Evolutionary conservation across 1,139 yeast species (phyloP), one percentile per base, ranked within the genome.

Genomic region (Hanseniaspora uvarum): DNA sequence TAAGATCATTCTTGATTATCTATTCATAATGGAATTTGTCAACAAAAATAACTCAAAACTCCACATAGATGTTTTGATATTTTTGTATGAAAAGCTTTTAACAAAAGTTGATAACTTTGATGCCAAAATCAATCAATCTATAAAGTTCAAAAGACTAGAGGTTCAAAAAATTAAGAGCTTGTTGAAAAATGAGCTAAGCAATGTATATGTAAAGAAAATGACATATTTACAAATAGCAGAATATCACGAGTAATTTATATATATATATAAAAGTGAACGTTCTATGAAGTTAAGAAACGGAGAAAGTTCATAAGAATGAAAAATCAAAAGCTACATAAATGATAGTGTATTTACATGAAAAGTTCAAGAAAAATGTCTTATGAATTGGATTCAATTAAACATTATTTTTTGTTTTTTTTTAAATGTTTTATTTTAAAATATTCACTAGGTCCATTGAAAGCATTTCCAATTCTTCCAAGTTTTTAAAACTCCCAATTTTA

Each of bases 91-190:
- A 7, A 19, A 33, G 12, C 33, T 49, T 2, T 24, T 49, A 18
- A 19, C 36, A 10, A 26, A 34, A 19, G 24, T 40, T 18, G 34
- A 40, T 18, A 19, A 30, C 26, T 16, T 21, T 4, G 52, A 48
- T 11, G 16, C 33, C 2, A 49, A 37, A 4, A 37, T 44, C 5
- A 23, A 19, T 19, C 44, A 36, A 7, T 31, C 41, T 8, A 16
- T 49, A 3, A 24, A 36, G n/a, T 41, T 49, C 5, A 49, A 49
- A 19, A 41, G 33, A 41, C 21, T 49, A 4, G 53, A 49, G 12
- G 23, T 26, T 23, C 11, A 19, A 11, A 49, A 49, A 26, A 33
- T 49, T 6, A 49, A 49, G 26, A 34, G 21, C 5, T 16, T 49
- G 16, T 21, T 49, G 16, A n/a, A 31, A 24, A 49, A 24, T 19